phyloP scores from a whole-genome alignment of 2,329 filamentous ascomycete species.

The Trichoderma afroharzianum region DNA sequence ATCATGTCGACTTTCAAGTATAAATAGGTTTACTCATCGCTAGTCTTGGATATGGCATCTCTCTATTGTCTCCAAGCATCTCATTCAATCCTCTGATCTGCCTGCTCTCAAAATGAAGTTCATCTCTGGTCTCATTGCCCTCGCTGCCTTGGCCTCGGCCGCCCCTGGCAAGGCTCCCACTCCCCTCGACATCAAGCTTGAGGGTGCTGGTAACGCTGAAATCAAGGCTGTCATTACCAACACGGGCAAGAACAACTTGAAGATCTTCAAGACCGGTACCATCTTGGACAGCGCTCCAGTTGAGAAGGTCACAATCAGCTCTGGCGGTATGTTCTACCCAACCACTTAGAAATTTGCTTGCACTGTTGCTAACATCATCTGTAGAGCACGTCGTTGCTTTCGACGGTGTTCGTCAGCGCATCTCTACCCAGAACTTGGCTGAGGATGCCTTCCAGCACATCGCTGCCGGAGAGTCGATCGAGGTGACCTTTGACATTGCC shows the following conservation, averaged over 20 bases:
- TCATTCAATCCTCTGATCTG: not conserved
- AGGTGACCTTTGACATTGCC: conserved; percentile 52
- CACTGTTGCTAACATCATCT: not conserved
- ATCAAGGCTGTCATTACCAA: conserved; percentile 54
- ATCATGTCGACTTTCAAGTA: not conserved
- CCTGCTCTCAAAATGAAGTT: conserved; percentile 37
- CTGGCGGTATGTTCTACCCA: conserved; percentile 34
- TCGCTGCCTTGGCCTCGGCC: conserved; percentile 36
- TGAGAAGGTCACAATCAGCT: conserved; percentile 51
- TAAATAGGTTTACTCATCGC: not conserved
- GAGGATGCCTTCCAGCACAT: conserved; percentile 50
- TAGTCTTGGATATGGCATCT: not conserved
- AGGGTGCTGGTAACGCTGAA: conserved; percentile 48
- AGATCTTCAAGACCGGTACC: conserved; percentile 51
- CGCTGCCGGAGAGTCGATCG: conserved; percentile 46
- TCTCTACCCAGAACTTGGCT: conserved; percentile 42
- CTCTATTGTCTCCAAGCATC: not conserved
- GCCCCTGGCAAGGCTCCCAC: conserved; percentile 36
- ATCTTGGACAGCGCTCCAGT: conserved; percentile 51
- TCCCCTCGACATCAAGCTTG: conserved; percentile 43
- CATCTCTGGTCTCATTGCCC: conserved; percentile 32
- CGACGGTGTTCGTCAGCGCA: conserved; percentile 50
- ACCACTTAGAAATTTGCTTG: not conserved
- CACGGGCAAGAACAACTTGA: conserved; percentile 46
- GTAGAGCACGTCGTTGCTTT: conserved; percentile 43